Base-by-base conservation (phyloP, 78 protist genomes). In the Planoprotostelium fungivorum region DNA sequence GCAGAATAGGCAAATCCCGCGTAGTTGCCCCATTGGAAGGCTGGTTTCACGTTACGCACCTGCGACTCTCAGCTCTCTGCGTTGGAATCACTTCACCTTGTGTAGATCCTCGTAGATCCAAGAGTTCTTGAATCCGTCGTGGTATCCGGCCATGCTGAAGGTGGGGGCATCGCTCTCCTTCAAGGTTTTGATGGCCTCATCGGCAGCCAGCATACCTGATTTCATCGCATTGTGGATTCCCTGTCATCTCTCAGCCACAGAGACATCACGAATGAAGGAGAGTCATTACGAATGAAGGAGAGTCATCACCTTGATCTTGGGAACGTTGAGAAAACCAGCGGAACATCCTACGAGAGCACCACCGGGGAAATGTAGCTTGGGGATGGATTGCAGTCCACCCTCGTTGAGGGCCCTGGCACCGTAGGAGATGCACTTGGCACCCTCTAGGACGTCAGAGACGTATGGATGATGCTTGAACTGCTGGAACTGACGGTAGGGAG, bases 191-290 rank as follows among this genome's bases (percentile, higher is more conserved):
- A 88, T 89, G 28, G 90, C 63, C 1, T 95, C 84, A 83, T 98
- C 98, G 28, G 98, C 99, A 0, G 98, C 97, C 0, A 97, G 51
- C 92, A 96, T 96, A 83, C 97, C 97, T 25, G 97, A 91, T 94
- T 98, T 97, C 99, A 98, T 98, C 36, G 99, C 99, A 25, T 92
- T 97, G 98, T 98, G 99, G 23, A 95, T 93, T 86, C 99, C 99
- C 73, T 51, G 73, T 16, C 31, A n/a, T n/a, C n/a, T n/a, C n/a
- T n/a, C n/a, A n/a, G 91, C 87, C 86, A 9, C 9, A 84, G 9
- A 9, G 9, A 84, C 9, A 84, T 84, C 25, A n/a, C 31, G 86
- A 29, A 84, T 84, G 9, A 29, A 9, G 37, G 9, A 25, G 37
- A 84, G 31, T 85, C 98, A 97, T n/a, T n/a, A n/a, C n/a, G n/a